Evolutionary conservation across 345 rosid species (phyloP).

Genomic region (Salix exigua): DNA sequence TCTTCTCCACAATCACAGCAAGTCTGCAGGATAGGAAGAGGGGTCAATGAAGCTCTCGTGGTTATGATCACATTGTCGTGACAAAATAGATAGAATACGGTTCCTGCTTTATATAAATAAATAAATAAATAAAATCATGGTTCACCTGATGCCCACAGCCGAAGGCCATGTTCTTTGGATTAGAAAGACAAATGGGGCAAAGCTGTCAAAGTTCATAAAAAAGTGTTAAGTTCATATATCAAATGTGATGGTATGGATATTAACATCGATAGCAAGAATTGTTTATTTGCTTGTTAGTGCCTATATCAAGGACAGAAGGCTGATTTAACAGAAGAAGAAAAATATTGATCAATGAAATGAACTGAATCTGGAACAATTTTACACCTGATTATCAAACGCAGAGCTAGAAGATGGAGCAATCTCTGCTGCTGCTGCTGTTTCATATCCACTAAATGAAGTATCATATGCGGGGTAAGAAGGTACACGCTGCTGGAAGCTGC

Average conservation of each 20-base stretch:
- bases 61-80: background rate
- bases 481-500: constrained; percentile 32
- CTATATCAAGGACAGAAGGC: background rate
- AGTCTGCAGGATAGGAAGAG: constrained; percentile 37
- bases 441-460: constrained; percentile 15
- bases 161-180: constrained; percentile 68
- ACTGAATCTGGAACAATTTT: background rate
- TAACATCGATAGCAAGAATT: too few relatives aligned
- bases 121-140: background rate
- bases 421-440: background rate
- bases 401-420: constrained; percentile 27
- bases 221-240: background rate
- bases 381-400: constrained; percentile 49
- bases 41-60: background rate
- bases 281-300: background rate
- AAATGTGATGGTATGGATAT: background rate
- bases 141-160: constrained; percentile 85
- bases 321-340: background rate
- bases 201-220: constrained; percentile 29
- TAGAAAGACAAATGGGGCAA: constrained; percentile 69
- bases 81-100: background rate
- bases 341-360: background rate
- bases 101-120: background rate
- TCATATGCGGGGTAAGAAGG: constrained; percentile 22
- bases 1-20: constrained; percentile 72